Evolutionary conservation across 371 early-diverging fungal species (phyloP), one percentile per base, ranked within the genome.

Genomic region (Mortierella sp.): DNA sequence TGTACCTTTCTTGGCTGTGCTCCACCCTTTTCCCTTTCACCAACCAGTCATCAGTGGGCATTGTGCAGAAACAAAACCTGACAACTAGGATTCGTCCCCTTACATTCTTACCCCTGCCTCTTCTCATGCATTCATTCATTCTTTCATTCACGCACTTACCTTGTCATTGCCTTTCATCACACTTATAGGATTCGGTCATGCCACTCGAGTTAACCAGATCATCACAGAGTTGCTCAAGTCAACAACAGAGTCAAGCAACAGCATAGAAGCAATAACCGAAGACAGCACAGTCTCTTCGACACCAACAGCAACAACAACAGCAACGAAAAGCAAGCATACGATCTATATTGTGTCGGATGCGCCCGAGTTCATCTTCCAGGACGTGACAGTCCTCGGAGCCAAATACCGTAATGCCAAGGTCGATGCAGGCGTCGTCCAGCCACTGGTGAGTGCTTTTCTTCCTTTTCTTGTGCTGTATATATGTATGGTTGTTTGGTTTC

Each of bases 381-480:
- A 92, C 38, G 91, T 94, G 16, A 90, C 92, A 21, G 74, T 89
- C 24, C 24, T 90, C 13, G 93, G 93, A 26, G 92, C 93, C 45
- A 78, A 88, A 21, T 93, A 92, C 79, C 90, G 92, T 28, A 92
- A 94, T 75, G 91, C 91, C 14, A 90, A 90, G 57, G 90, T 94
- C 58, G 94, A 95, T 87, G 93, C 93, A 11, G 94, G 94, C 38
- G 94, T 94, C 11, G 91, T 94, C 11, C 95, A 96, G 80, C 92
- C 92, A 57, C 89, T 95, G 72, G 87, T 86, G 74, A 72, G 73
- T 44, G 9, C 58, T 38, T 19, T 48, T 38, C 42, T 38, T 34
- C 0, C 7, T 57, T 16, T 34, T 19, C 21, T 63, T 31, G 31
- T 58, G 9, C 60, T 31, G 34, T 6, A 19, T 34, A 16, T 19